These are phyloP conservation scores for Mycena rebaudengoi DNA, from an alignment of 768 basidiomycete genomes.

Conservation along the genomic window DNA sequence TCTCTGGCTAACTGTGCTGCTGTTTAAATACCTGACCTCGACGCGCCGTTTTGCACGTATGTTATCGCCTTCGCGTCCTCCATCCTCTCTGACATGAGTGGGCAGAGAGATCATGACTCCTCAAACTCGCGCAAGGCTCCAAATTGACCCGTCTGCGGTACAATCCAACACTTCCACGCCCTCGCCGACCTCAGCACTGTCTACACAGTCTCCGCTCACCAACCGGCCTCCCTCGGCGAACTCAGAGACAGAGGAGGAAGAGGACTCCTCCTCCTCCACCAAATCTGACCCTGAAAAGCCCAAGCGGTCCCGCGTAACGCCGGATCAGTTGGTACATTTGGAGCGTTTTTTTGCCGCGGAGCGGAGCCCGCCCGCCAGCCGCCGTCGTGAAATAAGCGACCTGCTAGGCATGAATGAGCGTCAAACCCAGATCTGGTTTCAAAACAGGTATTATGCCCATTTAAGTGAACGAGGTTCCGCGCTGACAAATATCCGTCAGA, in stretches of 20 bases:
- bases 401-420: conserved; percentile 84
- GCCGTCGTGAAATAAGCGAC: conserved; percentile 77
- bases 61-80: background rate
- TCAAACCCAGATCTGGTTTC: conserved; percentile 92
- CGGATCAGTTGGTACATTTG: conserved; percentile 79
- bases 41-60: too few relatives aligned
- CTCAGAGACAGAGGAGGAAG: conserved; percentile 38
- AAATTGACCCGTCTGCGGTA: conserved; percentile 27
- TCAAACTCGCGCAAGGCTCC: conserved; percentile 24
- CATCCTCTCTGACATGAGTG: background rate
- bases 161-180: conserved; percentile 23
- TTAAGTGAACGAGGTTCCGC: background rate
- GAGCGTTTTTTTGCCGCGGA: conserved; percentile 76
- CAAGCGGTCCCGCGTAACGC: conserved; percentile 81
- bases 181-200: conserved; percentile 37
- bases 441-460: conserved; percentile 66
- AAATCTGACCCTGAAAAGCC: conserved; percentile 63
- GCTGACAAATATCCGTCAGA: conserved; percentile 44
- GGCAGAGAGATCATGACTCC: background rate
- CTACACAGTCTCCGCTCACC: conserved; percentile 37
- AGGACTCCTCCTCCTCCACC: conserved; percentile 41
- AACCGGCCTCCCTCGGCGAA: conserved; percentile 33
- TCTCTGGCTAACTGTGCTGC: conserved; percentile 1
- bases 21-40: too few relatives aligned
- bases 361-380: conserved; percentile 74